These are phyloP conservation scores for Mantamonas sphyraenae DNA, from an alignment of 78 protist genomes.

Conservation along the genomic window DNA sequence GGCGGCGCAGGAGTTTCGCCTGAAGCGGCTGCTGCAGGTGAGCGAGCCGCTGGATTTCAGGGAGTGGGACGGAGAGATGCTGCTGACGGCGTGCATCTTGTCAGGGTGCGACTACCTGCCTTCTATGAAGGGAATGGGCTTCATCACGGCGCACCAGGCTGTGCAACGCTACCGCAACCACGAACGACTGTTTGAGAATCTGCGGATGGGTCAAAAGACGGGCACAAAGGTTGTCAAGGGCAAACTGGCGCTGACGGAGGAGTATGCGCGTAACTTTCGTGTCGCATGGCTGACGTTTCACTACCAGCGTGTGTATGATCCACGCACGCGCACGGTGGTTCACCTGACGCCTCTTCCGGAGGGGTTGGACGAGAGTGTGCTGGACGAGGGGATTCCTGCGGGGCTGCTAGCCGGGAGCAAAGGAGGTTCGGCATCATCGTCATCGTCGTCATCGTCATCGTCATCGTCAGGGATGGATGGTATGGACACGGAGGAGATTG, in stretches of 20 bases:
- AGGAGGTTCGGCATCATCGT: too few species aligned
- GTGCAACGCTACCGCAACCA: conserved; percentile 27
- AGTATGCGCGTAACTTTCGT: conserved; percentile 38
- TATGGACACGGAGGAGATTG: too few species aligned
- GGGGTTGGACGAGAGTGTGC: not conserved
- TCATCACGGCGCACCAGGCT: conserved; percentile 68
- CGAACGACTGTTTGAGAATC: conserved; percentile 26
- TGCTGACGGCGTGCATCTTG: not conserved
- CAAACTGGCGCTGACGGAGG: too few species aligned
- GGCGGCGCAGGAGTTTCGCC: not conserved
- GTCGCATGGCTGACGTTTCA: conserved; percentile 61
- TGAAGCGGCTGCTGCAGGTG: not conserved
- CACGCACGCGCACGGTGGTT: conserved; percentile 11
- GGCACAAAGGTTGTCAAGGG: too few species aligned
- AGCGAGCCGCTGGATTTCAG: not conserved
- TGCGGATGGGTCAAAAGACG: too few species aligned
- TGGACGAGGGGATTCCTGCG: too few species aligned
- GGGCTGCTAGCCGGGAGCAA: too few species aligned
- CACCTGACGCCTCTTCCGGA: not conserved
- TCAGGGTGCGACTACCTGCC: conserved; percentile 93
- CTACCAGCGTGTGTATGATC: conserved; percentile 66
- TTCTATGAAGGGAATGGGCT: conserved; percentile 76
- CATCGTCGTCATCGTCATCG: too few species aligned
- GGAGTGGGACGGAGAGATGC: not conserved
- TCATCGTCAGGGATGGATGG: too few species aligned